A percentile compares a stretch with the other conserved stretches of the same genome.
These are phyloP conservation scores for Euryodendron excelsum DNA, from an alignment of 148 eudicot genomes.

Conservation along the genomic window DNA sequence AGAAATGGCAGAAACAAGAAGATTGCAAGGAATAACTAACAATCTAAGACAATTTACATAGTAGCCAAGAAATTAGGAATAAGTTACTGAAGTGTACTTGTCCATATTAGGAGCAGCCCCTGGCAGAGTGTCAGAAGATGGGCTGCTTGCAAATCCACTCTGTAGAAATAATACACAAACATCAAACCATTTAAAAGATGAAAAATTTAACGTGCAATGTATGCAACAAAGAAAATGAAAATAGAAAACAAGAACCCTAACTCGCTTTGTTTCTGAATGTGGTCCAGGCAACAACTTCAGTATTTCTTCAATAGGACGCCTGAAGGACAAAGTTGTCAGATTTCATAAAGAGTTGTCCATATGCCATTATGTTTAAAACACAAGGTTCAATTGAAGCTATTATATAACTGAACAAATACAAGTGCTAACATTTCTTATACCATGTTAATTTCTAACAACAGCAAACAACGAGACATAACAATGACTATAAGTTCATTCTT, in stretches of 20 bases:
- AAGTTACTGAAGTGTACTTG: constrained; percentile 33
- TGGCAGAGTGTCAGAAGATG: constrained; percentile 54
- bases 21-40: background rate
- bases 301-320: constrained; percentile 94
- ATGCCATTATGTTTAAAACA: background rate
- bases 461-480: background rate
- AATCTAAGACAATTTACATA: too few species aligned
- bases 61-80: background rate
- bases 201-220: background rate
- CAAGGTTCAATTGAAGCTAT: background rate
- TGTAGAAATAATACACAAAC: constrained; percentile 19
- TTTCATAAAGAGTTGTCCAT: background rate
- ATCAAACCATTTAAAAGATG: constrained; percentile 4
- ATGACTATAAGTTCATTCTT: too few species aligned
- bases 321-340: constrained; percentile 30
- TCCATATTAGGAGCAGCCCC: constrained; percentile 43
- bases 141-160: constrained; percentile 70
- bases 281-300: constrained; percentile 93
- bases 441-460: background rate
- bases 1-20: background rate
- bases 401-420: background rate
- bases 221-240: constrained; percentile 7
- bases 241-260: constrained; percentile 34
- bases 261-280: constrained; percentile 83
- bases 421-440: background rate